A percentile compares a stretch with the other conserved stretches of the same genome.
Conservation (phyloP, 2,329 filamentous ascomycete genomes). For the Colletotrichum tabaci region DNA sequence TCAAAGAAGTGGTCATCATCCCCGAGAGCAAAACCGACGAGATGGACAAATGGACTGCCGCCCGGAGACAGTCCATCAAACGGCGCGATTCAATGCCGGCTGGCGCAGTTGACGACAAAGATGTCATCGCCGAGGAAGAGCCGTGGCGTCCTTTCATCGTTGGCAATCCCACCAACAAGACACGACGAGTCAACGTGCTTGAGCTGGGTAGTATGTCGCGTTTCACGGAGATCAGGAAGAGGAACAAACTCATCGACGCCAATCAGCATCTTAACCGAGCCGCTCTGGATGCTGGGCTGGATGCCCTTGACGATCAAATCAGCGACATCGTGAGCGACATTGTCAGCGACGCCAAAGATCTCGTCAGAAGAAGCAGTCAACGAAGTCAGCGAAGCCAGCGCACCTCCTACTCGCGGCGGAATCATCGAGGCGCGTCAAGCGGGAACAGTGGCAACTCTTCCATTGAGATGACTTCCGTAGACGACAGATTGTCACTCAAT, state of each 20-base stretch:
- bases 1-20: conserved; percentile 77
- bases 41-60: conserved; percentile 67
- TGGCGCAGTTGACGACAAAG: conserved; percentile 44
- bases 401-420: conserved; percentile 9
- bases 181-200: conserved; percentile 78
- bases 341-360: conserved; percentile 51
- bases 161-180: conserved; percentile 79
- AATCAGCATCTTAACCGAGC: conserved; percentile 54
- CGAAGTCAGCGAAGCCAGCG: conserved; percentile 29
- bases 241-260: conserved; percentile 70
- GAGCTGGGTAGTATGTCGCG: conserved; percentile 78
- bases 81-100: conserved; percentile 59
- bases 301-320: conserved; percentile 56
- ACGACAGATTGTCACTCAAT: conserved; percentile 40
- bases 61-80: conserved; percentile 64
- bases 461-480: conserved; percentile 50
- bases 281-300: conserved; percentile 54
- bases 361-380: conserved; percentile 42
- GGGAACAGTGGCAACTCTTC: conserved; percentile 41
- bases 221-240: conserved; percentile 80
- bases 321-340: conserved; percentile 54
- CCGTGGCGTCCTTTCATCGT: conserved; percentile 80
- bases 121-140: conserved; percentile 62
- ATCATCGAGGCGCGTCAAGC: conserved; percentile 36
- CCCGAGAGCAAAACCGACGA: conserved; percentile 71